Conservation (phyloP, 2,329 filamentous ascomycete species). For the Neophaeococcomyces mojaviensis region DNA sequence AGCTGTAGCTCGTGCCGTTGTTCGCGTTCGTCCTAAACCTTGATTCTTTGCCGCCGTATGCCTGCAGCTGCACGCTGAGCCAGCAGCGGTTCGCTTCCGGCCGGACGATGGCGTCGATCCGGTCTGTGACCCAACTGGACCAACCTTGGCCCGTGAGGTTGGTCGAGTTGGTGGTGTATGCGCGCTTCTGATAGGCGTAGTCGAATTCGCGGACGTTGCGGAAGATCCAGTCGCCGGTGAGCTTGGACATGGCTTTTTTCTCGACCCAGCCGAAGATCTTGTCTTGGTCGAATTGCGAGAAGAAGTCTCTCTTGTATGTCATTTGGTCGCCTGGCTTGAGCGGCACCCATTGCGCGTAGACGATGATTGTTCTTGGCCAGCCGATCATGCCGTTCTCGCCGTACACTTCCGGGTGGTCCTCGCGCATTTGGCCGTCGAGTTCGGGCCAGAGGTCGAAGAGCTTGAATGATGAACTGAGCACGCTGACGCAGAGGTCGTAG, state of each 20-base stretch:
- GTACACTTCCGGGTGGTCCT: constrained; percentile 31
- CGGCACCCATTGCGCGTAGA: constrained; percentile 46
- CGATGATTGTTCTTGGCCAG: constrained; percentile 37
- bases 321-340: constrained; percentile 31
- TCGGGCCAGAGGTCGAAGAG: constrained; percentile 32
- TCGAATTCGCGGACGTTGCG: constrained; percentile 40
- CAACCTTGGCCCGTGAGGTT: constrained; percentile 35
- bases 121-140: constrained; percentile 32
- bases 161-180: constrained; percentile 32
- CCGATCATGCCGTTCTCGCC: constrained; percentile 30
- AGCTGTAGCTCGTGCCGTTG: constrained; percentile 44
- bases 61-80: constrained; percentile 41
- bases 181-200: constrained; percentile 42
- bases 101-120: constrained; percentile 33
- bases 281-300: constrained; percentile 31
- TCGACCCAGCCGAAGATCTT: constrained; percentile 26
- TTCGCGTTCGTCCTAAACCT: constrained; percentile 34
- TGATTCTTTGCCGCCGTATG: constrained; percentile 39
- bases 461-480: constrained; percentile 37
- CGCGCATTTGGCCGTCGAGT: constrained; percentile 32
- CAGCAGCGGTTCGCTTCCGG: constrained; percentile 35
- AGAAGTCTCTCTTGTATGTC: constrained; percentile 32
- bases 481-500: constrained; percentile 42
- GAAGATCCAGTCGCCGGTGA: constrained; percentile 43
- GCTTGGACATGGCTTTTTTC: constrained; percentile 37